Base-by-base conservation (phyloP, 148 eudicot species). In the Cornus florida region DNA sequence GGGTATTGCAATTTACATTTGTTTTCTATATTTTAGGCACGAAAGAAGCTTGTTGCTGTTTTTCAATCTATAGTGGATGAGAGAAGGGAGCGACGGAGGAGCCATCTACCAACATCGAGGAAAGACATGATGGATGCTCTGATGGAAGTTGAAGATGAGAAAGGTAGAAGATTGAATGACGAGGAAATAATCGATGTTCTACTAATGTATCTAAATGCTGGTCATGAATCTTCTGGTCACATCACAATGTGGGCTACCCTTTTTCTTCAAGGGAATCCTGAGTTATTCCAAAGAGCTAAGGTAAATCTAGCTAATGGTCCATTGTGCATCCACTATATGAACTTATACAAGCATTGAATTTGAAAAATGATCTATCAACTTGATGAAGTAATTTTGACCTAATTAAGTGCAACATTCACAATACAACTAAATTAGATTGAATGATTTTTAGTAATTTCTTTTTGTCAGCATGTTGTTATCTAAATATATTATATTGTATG, bases 181-280 rank as follows among this genome's bases (percentile, higher is more conserved):
- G 93, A 92, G 69, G 99, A 96, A 81, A 92, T 96, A 41, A 96
- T 91, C 10, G 99, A 96, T 83, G 67, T 90, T 20, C 75, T 96
- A 66, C 74, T 96, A 13, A 92, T 93, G 98, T 96, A 96, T 85
- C 84, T 93, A 69, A 96, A 96, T 86, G 99, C 98, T 19, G 97
- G 98, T 67, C 99, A 96, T 88, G 98, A 96, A 87, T 93, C 99
- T 33, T 96, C 99, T 2, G 99, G 92, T 75, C 98, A 96, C 74
- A 90, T 89, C 69, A 88, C 90, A 31, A 96, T 85, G 89, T 96
- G 99, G 99, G 93, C 98, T n/a, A 89, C 93, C 43, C 69, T 92
- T 69, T 84, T 92, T 35, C 80, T 96, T 48, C 97, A 92, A 83
- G 77, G 88, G 50, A 81, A 96, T 71, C 99, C 99, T 22, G 86